Evolutionary conservation across 352 stramenopile species (phyloP).

Genomic region (Globisporangium parvum): DNA sequence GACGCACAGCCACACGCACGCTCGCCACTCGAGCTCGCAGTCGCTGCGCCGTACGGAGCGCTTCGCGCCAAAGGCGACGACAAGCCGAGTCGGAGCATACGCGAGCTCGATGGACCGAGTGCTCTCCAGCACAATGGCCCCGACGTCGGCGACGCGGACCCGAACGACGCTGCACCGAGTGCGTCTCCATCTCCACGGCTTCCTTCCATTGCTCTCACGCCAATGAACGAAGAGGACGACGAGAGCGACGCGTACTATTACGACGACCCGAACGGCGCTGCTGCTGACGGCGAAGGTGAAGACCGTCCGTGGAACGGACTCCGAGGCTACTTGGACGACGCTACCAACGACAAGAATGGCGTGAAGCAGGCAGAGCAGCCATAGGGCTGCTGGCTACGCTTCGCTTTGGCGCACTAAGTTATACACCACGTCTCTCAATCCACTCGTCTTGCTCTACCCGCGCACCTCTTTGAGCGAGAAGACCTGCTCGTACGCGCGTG

Average conservation of each 20-base stretch:
- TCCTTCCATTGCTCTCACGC: too few species aligned
- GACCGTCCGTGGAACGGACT: constrained; percentile 4
- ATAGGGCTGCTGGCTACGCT: too few species aligned
- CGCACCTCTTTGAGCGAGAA: constrained; percentile 51
- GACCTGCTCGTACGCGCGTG: constrained; percentile 44
- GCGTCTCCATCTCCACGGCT: too few species aligned
- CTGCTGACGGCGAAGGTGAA: neutral
- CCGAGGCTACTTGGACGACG: constrained; percentile 1
- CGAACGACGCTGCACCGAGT: neutral
- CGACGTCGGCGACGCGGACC: neutral
- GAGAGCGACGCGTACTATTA: constrained; percentile 9
- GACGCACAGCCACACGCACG: neutral
- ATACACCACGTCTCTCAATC: neutral
- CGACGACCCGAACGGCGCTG: neutral
- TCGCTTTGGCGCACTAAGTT: too few species aligned
- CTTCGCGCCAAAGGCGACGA: neutral
- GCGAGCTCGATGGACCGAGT: neutral
- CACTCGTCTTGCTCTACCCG: constrained; percentile 10
- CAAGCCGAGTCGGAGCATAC: neutral
- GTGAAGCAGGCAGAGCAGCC: neutral
- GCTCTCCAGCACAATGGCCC: neutral
- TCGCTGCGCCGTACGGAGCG: constrained; percentile 2
- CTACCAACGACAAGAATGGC: neutral
- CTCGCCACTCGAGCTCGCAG: constrained; percentile 1
- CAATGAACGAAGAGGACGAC: constrained; percentile 1